Conservation (phyloP, 2,329 filamentous ascomycete genomes). For the Claviceps quebecensis region DNA sequence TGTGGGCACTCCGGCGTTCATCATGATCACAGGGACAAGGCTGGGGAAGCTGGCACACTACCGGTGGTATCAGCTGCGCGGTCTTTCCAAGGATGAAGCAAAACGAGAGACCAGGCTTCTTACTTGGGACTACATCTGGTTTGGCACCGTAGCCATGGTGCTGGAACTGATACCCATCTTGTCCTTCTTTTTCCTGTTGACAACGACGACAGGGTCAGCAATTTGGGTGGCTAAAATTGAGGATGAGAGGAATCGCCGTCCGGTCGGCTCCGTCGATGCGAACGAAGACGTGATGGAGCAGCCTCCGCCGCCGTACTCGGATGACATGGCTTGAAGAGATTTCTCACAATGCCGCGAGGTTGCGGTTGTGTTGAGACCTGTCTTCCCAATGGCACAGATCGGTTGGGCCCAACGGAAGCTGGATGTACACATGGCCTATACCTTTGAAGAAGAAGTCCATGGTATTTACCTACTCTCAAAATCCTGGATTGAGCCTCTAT, state of each 20-base stretch:
- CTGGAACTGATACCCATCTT: conserved; percentile 79
- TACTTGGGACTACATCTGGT: conserved; percentile 81
- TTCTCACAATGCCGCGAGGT: background rate
- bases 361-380: background rate
- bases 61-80: conserved; percentile 73
- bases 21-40: conserved; percentile 75
- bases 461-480: background rate
- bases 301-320: conserved; percentile 16
- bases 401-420: background rate
- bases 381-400: background rate
- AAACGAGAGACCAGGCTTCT: conserved; percentile 54
- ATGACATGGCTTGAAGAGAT: conserved; percentile 8
- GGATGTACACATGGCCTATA: background rate
- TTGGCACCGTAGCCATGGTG: conserved; percentile 71
- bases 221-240: conserved; percentile 78
- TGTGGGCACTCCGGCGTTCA: conserved; percentile 70
- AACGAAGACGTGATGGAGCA: conserved; percentile 9
- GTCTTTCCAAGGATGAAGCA: conserved; percentile 58
- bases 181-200: conserved; percentile 90
- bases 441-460: background rate
- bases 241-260: conserved; percentile 26
- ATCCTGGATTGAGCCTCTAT: background rate
- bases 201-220: conserved; percentile 70
- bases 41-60: conserved; percentile 83
- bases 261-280: conserved; percentile 5